Percentiles rank a stretch among this genome's conserved stretches.
Conservation (phyloP, 495 filamentous ascomycete genomes). For the Neurospora sublineolata region DNA sequence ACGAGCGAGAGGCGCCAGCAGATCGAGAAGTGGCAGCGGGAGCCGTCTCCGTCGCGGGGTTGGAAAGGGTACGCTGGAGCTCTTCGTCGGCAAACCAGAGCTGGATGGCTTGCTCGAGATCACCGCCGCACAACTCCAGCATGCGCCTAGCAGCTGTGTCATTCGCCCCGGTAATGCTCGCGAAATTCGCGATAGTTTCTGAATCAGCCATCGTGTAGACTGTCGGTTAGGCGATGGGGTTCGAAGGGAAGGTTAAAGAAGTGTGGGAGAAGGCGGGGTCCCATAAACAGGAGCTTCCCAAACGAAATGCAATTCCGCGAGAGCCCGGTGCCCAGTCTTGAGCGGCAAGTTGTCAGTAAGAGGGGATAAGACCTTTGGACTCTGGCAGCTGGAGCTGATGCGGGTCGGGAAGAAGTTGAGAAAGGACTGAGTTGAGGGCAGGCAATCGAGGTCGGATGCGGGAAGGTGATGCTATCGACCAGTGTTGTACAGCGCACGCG, state of each 20-base stretch:
- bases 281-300: neutral
- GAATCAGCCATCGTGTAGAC: constrained; percentile 53
- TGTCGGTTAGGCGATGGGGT: neutral
- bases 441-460: neutral
- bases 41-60: constrained; percentile 25
- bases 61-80: constrained; percentile 38
- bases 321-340: neutral
- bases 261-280: neutral
- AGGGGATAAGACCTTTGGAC: neutral
- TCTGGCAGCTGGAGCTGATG: neutral
- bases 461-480: neutral
- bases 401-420: neutral
- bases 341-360: neutral
- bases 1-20: constrained; percentile 1
- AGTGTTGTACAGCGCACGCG: neutral
- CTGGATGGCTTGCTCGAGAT: constrained; percentile 74
- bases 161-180: constrained; percentile 52
- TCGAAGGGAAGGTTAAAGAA: neutral
- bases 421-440: neutral
- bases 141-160: constrained; percentile 63
- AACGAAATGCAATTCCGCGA: neutral
- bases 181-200: constrained; percentile 45
- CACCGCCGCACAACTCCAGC: constrained; percentile 67
- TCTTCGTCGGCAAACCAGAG: constrained; percentile 80
- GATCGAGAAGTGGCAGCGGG: constrained; percentile 13